Percentiles rank a stretch among this genome's conserved stretches.
Conservation (phyloP, 1,284 basidiomycete genomes). For the Pterulicium gracile region DNA sequence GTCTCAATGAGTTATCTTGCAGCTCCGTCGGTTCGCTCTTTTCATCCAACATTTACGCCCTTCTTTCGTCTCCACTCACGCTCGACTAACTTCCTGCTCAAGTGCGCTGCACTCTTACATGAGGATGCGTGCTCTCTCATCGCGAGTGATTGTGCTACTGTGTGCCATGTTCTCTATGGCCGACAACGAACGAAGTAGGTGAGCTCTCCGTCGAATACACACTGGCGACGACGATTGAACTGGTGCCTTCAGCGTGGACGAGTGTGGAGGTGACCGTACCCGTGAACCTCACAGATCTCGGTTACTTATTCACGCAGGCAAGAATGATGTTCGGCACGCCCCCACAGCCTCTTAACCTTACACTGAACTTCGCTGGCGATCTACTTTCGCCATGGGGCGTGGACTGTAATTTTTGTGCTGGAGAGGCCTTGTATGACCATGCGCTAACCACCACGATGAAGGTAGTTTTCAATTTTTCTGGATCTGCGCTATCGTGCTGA, state of each 20-base stretch:
- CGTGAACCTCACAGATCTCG: conserved; percentile 8
- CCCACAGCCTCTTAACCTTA: conserved; percentile 17
- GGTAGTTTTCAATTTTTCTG: conserved; percentile 10
- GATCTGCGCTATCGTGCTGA: not conserved
- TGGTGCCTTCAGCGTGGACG: conserved; percentile 14
- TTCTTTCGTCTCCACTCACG: too few species aligned
- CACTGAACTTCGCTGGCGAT: conserved; percentile 11
- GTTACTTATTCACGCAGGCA: not conserved
- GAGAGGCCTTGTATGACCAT: conserved; percentile 13
- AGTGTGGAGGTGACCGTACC: conserved; percentile 16
- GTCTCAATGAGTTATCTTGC: too few species aligned
- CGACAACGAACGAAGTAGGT: too few species aligned
- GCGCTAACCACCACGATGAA: conserved; percentile 16
- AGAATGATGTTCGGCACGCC: conserved; percentile 13
- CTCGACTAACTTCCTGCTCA: too few species aligned
- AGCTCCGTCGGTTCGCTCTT: too few species aligned
- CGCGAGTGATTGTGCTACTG: too few species aligned
- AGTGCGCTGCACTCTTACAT: too few species aligned
- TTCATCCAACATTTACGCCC: too few species aligned
- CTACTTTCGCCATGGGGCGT: conserved; percentile 12
- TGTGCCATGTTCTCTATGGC: too few species aligned
- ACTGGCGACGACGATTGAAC: too few species aligned
- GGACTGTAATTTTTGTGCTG: conserved; percentile 19
- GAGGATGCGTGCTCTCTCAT: too few species aligned
- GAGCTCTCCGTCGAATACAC: too few species aligned